Base-by-base conservation (phyloP, 2,329 filamentous ascomycete species). In the Fusarium bulbicola region DNA sequence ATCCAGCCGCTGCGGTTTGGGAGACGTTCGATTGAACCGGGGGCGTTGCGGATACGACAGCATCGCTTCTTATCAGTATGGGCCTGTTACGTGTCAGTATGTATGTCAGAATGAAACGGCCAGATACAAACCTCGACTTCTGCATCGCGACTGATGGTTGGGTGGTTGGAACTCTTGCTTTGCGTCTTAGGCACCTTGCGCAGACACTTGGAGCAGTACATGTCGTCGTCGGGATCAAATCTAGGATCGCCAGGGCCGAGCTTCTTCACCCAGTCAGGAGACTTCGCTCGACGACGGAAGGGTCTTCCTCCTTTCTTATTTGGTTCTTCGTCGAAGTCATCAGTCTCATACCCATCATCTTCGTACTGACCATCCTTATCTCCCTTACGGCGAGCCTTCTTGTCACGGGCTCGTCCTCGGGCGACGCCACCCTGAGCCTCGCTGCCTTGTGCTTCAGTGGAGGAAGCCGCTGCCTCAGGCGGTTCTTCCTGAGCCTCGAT, bases 1-100 rank as follows among this genome's bases (percentile, higher is more conserved):
- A 82, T 77, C 80, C 80, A 82, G 26, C 80, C 80, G 21, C 78
- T 80, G 39, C 74, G 76, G 66, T 82, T 82, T 20, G 80, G 81
- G 16, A 82, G 70, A 16, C 58, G 42, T 1, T 68, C 14, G 3
- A 36, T 20, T 3, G 30, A 62, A 5, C 79, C 78, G 4, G 66
- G 39, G 1, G 66, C 77, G 24, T 75, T 78, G 18, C 75, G 75
- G 45, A 81, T 81, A 10, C 64, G 59, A 39, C 79, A 81, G 58
- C 78, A 76, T 14, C 74, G 71, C 20, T 39, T 37, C 6, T 49
- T 39, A 3, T 77, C 73, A 1, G 61, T 59, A 57, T 80, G 79
- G 14, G 42, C 52, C 76, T 80, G 42, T 3, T 13, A 26, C 10
- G 4, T 32, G 50, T 76, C 37, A 75, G 64, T 18, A 7, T 20